These are phyloP conservation scores for Murraya paniculata DNA, from an alignment of 345 rosid species.

Conservation along the genomic window DNA sequence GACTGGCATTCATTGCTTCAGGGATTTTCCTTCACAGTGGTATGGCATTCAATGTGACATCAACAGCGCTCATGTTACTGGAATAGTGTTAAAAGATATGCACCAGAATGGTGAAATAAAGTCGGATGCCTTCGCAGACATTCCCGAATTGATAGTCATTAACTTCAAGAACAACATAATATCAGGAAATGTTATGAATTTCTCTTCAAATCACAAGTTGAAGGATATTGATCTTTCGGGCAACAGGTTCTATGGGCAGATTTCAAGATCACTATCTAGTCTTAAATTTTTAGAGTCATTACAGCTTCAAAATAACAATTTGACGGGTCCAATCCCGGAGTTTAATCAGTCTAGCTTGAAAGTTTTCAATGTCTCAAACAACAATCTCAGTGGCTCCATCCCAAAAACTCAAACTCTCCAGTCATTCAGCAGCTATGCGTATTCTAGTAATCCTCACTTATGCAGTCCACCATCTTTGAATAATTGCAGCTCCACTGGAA, in stretches of 20 bases:
- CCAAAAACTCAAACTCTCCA: constrained; percentile 33
- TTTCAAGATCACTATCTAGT: constrained; percentile 24
- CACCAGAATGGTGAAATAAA: constrained; percentile 27
- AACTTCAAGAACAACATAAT: constrained; percentile 42
- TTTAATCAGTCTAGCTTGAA: constrained; percentile 31
- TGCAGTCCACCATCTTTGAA: constrained; percentile 26
- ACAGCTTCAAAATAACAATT: constrained; percentile 42
- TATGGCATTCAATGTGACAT: constrained; percentile 32
- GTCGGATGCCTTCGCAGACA: constrained; percentile 19
- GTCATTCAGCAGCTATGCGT: constrained; percentile 25
- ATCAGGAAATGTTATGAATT: constrained; percentile 40
- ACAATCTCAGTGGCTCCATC: constrained; percentile 37
- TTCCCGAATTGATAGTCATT: constrained; percentile 34
- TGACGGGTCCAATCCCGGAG: constrained; percentile 40
- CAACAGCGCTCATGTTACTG: constrained; percentile 27
- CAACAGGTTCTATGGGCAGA: constrained; percentile 35
- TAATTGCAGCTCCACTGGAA: constrained; percentile 11
- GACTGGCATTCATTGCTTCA: constrained; percentile 40
- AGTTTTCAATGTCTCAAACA: constrained; percentile 43
- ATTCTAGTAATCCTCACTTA: constrained; percentile 20
- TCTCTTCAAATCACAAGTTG: constrained; percentile 37
- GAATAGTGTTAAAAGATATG: constrained; percentile 30
- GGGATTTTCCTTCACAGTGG: constrained; percentile 27
- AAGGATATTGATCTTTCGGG: constrained; percentile 33
- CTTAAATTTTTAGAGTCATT: constrained; percentile 29